Evolutionary conservation across 257 asterid genomes (phyloP).

Genomic region (Gentiana straminea): DNA sequence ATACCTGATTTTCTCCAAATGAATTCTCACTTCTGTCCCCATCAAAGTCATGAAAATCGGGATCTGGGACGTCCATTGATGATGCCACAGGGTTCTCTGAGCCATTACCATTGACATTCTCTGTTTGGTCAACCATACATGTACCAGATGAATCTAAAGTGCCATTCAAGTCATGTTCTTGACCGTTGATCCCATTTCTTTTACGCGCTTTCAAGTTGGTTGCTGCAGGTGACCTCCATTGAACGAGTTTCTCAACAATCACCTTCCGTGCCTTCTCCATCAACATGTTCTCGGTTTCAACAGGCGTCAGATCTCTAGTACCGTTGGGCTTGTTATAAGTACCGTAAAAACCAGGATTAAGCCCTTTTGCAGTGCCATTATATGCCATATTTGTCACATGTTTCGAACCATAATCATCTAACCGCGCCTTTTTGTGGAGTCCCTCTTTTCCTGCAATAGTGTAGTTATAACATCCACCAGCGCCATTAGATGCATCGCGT

Average conservation of each 20-base stretch:
- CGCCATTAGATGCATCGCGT: slow-evolving; percentile 30
- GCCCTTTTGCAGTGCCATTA: slow-evolving; percentile 23
- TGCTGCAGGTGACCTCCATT: slow-evolving; percentile 22
- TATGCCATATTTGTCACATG: slow-evolving; percentile 19
- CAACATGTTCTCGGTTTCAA: slow-evolving; percentile 33
- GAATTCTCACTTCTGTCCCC: slow-evolving; percentile 47
- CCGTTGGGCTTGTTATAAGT: slow-evolving; percentile 21
- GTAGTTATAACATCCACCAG: slow-evolving; percentile 1
- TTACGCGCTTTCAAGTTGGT: slow-evolving; percentile 17
- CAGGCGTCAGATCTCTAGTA: slow-evolving; percentile 27
- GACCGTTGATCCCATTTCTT: slow-evolving; percentile 7
- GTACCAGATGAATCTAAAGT: slow-evolving; percentile 22
- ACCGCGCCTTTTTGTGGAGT: slow-evolving; percentile 27
- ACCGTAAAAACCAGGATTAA: slow-evolving; percentile 23
- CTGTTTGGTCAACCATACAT: slow-evolving; percentile 15
- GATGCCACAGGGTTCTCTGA: slow-evolving; percentile 16
- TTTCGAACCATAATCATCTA: slow-evolving; percentile 24
- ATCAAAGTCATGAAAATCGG: slow-evolving; percentile 75
- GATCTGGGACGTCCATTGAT: slow-evolving; percentile 69
- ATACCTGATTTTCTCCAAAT: slow-evolving; percentile 63
- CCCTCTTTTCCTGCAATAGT: slow-evolving; percentile 13
- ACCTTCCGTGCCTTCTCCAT: slow-evolving; percentile 39
- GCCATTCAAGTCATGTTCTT: slow-evolving; percentile 26
- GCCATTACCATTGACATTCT: slow-evolving; percentile 19
- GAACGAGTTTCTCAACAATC: slow-evolving; percentile 31